phyloP scores from a whole-genome alignment of 805 yeast species.

The Metschnikowia borealis region DNA sequence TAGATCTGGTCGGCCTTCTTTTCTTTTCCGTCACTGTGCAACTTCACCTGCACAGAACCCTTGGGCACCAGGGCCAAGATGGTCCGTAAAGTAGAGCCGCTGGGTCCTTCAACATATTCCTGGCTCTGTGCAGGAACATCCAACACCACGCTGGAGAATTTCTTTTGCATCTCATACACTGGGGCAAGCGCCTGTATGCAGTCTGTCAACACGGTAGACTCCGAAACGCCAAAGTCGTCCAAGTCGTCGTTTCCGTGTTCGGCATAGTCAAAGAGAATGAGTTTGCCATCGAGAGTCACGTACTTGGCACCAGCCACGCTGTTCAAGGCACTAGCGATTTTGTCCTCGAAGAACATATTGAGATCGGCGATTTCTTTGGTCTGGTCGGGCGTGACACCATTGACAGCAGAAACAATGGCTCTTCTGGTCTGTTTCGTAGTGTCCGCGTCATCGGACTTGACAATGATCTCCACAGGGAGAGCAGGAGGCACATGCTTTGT shows the following conservation, averaged over 20 bases:
- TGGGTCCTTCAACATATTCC: slow-evolving; percentile 56
- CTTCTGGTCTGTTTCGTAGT: slow-evolving; percentile 61
- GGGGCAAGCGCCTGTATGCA: slow-evolving; percentile 53
- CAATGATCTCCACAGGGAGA: slow-evolving; percentile 62
- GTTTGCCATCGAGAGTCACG: slow-evolving; percentile 45
- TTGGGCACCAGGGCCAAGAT: slow-evolving; percentile 36
- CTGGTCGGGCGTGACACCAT: slow-evolving; percentile 64
- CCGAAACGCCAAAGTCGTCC: slow-evolving; percentile 64
- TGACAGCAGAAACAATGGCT: slow-evolving; percentile 68
- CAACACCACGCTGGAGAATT: slow-evolving; percentile 50
- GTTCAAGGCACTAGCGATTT: slow-evolving; percentile 40
- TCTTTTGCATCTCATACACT: slow-evolving; percentile 55
- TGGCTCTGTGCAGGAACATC: slow-evolving; percentile 55
- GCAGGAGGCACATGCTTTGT: slow-evolving; percentile 36
- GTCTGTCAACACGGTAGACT: slow-evolving; percentile 46
- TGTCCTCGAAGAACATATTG: slow-evolving; percentile 53
- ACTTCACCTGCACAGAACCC: slow-evolving; percentile 42
- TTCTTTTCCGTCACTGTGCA: slow-evolving; percentile 39
- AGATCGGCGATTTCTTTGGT: slow-evolving; percentile 59
- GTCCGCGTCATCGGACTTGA: slow-evolving; percentile 43
- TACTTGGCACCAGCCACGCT: slow-evolving; percentile 48
- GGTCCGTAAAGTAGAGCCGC: slow-evolving; percentile 51
- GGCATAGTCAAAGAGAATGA: slow-evolving; percentile 56
- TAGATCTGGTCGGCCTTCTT: slow-evolving; percentile 48
- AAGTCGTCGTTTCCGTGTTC: slow-evolving; percentile 41